Conservation (phyloP, 2,329 filamentous ascomycete species). For the Fusarium incarnatum region DNA sequence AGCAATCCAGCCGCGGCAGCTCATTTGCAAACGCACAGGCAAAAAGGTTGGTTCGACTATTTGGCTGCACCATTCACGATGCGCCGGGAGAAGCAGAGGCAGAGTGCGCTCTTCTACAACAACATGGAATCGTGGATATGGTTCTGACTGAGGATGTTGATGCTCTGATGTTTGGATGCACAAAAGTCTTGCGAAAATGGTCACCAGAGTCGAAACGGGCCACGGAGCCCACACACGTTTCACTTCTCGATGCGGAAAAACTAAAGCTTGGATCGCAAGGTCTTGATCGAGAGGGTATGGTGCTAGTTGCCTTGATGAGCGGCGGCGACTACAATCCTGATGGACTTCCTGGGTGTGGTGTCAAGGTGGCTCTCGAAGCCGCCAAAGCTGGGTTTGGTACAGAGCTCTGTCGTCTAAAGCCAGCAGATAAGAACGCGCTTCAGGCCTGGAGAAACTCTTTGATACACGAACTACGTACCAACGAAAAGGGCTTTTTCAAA, state of each 20-base stretch:
- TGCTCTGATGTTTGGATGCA: constrained; percentile 96
- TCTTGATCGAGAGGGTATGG: constrained; percentile 88
- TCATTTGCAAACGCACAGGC: constrained; percentile 78
- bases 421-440: constrained; percentile 69
- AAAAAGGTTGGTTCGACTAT: constrained; percentile 84
- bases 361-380: constrained; percentile 90
- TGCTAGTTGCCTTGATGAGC: constrained; percentile 92
- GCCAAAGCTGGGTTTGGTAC: constrained; percentile 88
- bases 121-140: constrained; percentile 85
- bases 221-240: constrained; percentile 85
- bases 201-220: constrained; percentile 75
- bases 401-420: constrained; percentile 74
- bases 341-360: constrained; percentile 87
- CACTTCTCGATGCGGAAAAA: constrained; percentile 76
- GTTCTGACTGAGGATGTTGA: constrained; percentile 97
- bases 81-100: constrained; percentile 96
- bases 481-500: constrained; percentile 84
- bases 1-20: constrained; percentile 74
- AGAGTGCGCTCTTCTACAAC: constrained; percentile 89
- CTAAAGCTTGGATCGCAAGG: constrained; percentile 65
- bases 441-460: constrained; percentile 78
- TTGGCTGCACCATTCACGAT: constrained; percentile 85
- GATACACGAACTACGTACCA: constrained; percentile 81
- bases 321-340: constrained; percentile 94
- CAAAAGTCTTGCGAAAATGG: constrained; percentile 83